These are phyloP conservation scores for Fraxinus excelsior DNA, from an alignment of 257 asterid genomes.

Conservation along the genomic window DNA sequence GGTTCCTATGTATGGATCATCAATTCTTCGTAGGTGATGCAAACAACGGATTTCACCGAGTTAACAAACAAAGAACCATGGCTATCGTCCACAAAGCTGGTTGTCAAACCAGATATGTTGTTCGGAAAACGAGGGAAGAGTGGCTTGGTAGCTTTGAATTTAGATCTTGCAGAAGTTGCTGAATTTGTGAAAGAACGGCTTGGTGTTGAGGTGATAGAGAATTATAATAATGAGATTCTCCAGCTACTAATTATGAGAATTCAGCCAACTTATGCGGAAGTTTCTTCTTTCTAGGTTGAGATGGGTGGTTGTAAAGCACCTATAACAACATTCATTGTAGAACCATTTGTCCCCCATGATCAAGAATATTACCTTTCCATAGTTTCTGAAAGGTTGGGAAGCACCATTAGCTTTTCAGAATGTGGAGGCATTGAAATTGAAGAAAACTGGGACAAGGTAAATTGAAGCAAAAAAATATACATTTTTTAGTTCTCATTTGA, in stretches of 20 bases:
- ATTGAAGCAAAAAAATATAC: constrained; percentile 18
- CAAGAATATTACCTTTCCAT: constrained; percentile 81
- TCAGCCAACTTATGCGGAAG: constrained; percentile 26
- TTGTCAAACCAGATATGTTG: constrained; percentile 92
- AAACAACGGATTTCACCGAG: constrained; percentile 76
- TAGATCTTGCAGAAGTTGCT: constrained; percentile 85
- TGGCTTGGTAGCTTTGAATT: constrained; percentile 81
- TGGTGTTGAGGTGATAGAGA: constrained; percentile 72
- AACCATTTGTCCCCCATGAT: constrained; percentile 90
- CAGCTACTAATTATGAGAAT: constrained; percentile 15
- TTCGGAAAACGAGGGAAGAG: constrained; percentile 97
- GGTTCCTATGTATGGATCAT: constrained; percentile 1
- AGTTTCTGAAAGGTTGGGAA: constrained; percentile 87
- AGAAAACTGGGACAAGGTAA: constrained; percentile 97
- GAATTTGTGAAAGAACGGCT: constrained; percentile 84
- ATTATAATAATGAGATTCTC: constrained; percentile 14
- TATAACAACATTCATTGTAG: constrained; percentile 84
- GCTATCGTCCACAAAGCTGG: constrained; percentile 87
- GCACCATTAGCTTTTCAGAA: constrained; percentile 87
- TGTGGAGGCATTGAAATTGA: constrained; percentile 96
- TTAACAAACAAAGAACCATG: constrained; percentile 78
- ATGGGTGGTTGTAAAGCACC: constrained; percentile 97
- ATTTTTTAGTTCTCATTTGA: background rate
- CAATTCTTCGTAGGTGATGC: constrained; percentile 49
- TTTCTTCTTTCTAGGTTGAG: constrained; percentile 61